Percentiles rank a stretch among this genome's conserved stretches.
These are phyloP conservation scores for Pueraria montana DNA, from an alignment of 306 rosid species.

Conservation along the genomic window DNA sequence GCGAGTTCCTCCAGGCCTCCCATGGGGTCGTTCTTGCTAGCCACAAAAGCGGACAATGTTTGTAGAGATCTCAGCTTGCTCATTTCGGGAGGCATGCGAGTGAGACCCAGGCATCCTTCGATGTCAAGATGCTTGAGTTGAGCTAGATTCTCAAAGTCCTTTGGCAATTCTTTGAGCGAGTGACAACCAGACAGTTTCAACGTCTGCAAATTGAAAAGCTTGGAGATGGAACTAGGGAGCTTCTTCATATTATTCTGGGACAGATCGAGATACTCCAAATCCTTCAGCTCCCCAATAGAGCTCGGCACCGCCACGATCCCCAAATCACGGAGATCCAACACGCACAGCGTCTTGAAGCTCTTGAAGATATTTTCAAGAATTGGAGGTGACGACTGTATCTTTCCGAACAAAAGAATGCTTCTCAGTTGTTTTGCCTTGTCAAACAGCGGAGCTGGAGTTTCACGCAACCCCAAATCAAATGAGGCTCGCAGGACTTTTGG, in stretches of 20 bases:
- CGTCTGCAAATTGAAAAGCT: constrained; percentile 8
- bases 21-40: not conserved
- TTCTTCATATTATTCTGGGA: not conserved
- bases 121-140: constrained; percentile 38
- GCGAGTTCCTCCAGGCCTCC: not conserved
- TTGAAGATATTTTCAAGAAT: not conserved
- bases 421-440: not conserved
- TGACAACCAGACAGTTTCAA: not conserved
- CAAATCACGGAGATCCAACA: constrained; percentile 28
- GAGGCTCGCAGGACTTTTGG: too few relatives aligned
- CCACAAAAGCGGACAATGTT: constrained; percentile 28
- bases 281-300: not conserved
- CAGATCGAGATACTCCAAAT: constrained; percentile 18
- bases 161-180: not conserved
- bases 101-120: not conserved
- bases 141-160: not conserved
- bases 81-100: constrained; percentile 23
- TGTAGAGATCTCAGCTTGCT: not conserved
- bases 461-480: too few relatives aligned
- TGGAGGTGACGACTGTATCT: too few relatives aligned
- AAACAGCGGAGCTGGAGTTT: too few relatives aligned
- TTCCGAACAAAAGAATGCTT: not conserved
- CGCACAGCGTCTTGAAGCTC: not conserved
- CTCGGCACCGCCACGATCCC: not conserved
- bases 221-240: constrained; percentile 29